phyloP scores from a whole-genome alignment of 106 monocot species.

The Amphibolis antarctica region DNA sequence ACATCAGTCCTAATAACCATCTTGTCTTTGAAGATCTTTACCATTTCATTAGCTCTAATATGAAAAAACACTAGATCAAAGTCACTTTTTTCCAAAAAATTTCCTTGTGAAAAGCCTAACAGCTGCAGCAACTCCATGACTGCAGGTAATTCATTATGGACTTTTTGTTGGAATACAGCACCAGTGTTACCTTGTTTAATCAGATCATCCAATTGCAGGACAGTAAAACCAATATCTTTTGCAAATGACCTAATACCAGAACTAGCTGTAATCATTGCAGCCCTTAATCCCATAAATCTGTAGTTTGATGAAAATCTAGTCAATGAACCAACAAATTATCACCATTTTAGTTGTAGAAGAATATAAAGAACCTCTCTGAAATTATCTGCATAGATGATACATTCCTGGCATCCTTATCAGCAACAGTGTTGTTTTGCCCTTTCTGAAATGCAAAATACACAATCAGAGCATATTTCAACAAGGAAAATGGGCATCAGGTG shows the following conservation, averaged over 20 bases:
- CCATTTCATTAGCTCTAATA: slow-evolving; percentile 23
- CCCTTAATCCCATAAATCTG: slow-evolving; percentile 85
- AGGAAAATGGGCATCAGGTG: no score
- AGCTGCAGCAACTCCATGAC: slow-evolving; percentile 25
- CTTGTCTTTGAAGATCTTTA: slow-evolving; percentile 28
- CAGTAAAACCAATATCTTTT: slow-evolving; percentile 42
- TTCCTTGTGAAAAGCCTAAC: slow-evolving; percentile 50
- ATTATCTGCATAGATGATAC: slow-evolving; percentile 18
- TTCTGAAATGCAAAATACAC: slow-evolving; percentile 19
- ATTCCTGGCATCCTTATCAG: slow-evolving; percentile 7
- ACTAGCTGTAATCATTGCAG: slow-evolving; percentile 47
- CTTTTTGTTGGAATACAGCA: neutral
- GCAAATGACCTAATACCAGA: slow-evolving; percentile 41
- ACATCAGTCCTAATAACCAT: slow-evolving; percentile 17
- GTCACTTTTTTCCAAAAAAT: slow-evolving; percentile 50
- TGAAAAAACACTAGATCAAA: slow-evolving; percentile 80
- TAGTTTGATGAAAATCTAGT: slow-evolving; percentile 4
- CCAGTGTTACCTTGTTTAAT: slow-evolving; percentile 10
- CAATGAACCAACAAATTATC: neutral
- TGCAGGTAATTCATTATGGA: slow-evolving; percentile 7
- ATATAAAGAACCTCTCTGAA: slow-evolving; percentile 36
- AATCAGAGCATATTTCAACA: neutral
- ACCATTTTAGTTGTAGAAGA: neutral
- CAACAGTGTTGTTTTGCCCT: slow-evolving; percentile 17
- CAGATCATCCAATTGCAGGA: slow-evolving; percentile 31